Evolutionary conservation across 176 grass and related monocot species (phyloP).

Genomic region (Oryza officinalis): DNA sequence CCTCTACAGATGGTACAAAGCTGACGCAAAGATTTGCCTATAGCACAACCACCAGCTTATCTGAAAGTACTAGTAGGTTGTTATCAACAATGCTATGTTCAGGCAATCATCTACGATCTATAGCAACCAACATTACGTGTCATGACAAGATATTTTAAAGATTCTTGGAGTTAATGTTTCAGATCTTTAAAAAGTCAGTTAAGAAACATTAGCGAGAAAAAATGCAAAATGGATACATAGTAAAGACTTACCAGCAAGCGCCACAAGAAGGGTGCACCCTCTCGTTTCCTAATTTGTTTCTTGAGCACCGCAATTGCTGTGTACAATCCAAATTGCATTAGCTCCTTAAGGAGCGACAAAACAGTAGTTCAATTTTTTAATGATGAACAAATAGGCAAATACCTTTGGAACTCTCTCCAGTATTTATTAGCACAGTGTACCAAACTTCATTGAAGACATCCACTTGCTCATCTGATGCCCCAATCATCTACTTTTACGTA

Average conservation of each 20-base stretch:
- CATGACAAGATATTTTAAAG: background rate
- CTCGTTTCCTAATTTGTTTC: slow-evolving; percentile 55
- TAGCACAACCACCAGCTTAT: background rate
- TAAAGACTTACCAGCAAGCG: slow-evolving; percentile 58
- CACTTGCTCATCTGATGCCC: slow-evolving; percentile 82
- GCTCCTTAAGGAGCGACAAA: background rate
- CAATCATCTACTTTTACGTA: slow-evolving; percentile 63
- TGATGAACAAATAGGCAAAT: slow-evolving; percentile 21
- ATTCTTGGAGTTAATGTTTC: background rate
- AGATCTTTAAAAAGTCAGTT: background rate
- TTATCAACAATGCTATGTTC: background rate
- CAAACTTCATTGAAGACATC: slow-evolving; percentile 86
- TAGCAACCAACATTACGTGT: background rate
- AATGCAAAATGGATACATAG: background rate
- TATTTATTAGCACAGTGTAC: slow-evolving; percentile 51
- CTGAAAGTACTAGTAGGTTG: background rate
- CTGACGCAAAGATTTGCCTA: background rate
- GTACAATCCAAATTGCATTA: slow-evolving; percentile 22
- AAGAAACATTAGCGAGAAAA: background rate
- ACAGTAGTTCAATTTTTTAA: background rate
- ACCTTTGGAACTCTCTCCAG: slow-evolving; percentile 57
- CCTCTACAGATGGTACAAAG: background rate
- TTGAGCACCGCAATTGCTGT: slow-evolving; percentile 58
- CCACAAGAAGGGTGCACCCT: slow-evolving; percentile 65
- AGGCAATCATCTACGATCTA: background rate